phyloP scores from a whole-genome alignment of 75 land plant genomes.

The Ceratopteris richardii region DNA sequence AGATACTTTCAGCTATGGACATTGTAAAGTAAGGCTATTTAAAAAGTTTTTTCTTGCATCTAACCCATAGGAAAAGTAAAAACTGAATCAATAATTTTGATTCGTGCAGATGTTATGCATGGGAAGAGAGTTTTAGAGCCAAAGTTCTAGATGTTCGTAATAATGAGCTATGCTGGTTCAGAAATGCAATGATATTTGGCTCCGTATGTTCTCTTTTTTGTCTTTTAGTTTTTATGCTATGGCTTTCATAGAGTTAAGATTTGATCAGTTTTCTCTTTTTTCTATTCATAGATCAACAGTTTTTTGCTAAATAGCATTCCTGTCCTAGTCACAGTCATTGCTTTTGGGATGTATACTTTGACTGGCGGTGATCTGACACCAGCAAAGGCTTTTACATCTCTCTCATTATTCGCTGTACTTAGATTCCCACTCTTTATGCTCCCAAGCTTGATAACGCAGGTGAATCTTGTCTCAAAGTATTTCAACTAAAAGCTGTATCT shows the following conservation, averaged over 20 bases:
- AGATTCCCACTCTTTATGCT: conserved; percentile 90
- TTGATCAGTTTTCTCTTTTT: neutral
- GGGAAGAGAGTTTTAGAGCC: conserved; percentile 77
- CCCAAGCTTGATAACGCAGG: conserved; percentile 89
- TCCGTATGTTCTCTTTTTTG: conserved; percentile 39
- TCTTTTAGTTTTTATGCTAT: neutral
- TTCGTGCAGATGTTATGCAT: conserved; percentile 76
- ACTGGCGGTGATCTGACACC: conserved; percentile 93
- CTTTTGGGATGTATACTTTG: conserved; percentile 76
- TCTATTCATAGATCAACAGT: conserved; percentile 57
- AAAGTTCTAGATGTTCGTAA: conserved; percentile 63
- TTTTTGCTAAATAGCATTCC: conserved; percentile 90
- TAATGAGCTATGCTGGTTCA: conserved; percentile 89
- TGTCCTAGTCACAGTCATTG: conserved; percentile 68
- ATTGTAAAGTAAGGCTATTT: conserved; percentile 66
- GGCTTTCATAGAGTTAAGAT: neutral
- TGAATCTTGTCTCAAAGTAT: conserved; percentile 9
- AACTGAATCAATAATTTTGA: no score
- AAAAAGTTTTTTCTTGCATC: no score
- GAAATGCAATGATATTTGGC: conserved; percentile 62
- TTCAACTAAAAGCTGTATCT: no score
- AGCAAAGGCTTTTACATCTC: conserved; percentile 91
- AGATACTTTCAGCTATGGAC: conserved; percentile 93
- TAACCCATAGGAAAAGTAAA: no score
- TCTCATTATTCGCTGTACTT: conserved; percentile 87